Evolutionary conservation across 2,329 filamentous ascomycete species (phyloP).

Genomic region (Colletotrichum scovillei): DNA sequence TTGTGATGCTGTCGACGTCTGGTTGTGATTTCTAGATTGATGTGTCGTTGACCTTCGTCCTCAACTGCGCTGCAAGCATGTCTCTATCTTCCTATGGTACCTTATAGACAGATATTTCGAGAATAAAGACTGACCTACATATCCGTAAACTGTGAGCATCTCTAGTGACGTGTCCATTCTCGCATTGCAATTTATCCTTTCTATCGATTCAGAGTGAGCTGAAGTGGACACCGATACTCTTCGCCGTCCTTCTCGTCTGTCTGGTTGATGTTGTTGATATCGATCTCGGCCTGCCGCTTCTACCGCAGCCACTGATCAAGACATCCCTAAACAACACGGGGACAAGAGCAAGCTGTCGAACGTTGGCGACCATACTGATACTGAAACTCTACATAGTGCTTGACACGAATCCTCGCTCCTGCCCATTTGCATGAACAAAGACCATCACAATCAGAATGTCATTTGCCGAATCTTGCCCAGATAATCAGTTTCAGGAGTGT

Average conservation of each 20-base stretch:
- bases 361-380: neutral
- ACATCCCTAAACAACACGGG: neutral
- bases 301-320: neutral
- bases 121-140: too few relatives aligned
- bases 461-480: neutral
- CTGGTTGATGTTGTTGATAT: neutral
- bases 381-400: too few relatives aligned
- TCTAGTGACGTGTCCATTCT: neutral
- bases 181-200: accelerated
- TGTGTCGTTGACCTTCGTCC: too few relatives aligned
- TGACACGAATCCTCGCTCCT: neutral
- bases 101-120: too few relatives aligned
- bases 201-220: neutral
- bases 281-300: neutral
- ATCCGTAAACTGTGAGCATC: too few relatives aligned
- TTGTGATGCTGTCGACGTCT: too few relatives aligned
- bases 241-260: neutral
- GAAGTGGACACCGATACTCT: neutral
- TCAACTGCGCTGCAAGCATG: too few relatives aligned
- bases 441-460: too few relatives aligned
- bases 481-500: neutral
- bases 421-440: too few relatives aligned
- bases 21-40: too few relatives aligned
- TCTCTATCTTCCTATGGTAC: too few relatives aligned
- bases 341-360: neutral